These are phyloP conservation scores for Purshia tridentata DNA, from an alignment of 306 rosid species.

Conservation along the genomic window DNA sequence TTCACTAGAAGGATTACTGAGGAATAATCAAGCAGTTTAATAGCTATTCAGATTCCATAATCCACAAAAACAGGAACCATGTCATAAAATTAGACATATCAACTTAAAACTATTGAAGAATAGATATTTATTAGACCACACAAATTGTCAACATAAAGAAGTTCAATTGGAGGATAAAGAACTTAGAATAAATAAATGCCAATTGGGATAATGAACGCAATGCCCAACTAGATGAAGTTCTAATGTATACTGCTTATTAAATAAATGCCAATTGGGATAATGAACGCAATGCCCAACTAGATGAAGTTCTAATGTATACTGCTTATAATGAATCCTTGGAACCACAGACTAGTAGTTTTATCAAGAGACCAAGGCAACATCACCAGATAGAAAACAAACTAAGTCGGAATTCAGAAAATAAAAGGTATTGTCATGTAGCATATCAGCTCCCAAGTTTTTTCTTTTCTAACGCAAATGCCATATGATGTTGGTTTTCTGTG, in stretches of 20 bases:
- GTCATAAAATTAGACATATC: background rate
- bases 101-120: background rate
- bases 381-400: background rate
- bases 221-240: background rate
- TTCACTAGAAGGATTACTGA: background rate
- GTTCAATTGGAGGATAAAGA: background rate
- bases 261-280: too few relatives aligned
- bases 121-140: background rate
- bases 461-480: background rate
- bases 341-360: background rate
- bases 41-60: background rate
- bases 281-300: background rate
- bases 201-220: background rate
- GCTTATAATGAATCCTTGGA: background rate
- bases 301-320: background rate
- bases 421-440: background rate
- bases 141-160: background rate
- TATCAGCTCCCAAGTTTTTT: background rate
- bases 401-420: background rate
- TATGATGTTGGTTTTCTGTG: background rate
- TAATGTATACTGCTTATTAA: background rate
- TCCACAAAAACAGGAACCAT: background rate
- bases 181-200: background rate
- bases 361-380: background rate
- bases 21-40: background rate